Evolutionary conservation across 139 green algal species (phyloP).

Genomic region (Coccomyxa sp.): DNA sequence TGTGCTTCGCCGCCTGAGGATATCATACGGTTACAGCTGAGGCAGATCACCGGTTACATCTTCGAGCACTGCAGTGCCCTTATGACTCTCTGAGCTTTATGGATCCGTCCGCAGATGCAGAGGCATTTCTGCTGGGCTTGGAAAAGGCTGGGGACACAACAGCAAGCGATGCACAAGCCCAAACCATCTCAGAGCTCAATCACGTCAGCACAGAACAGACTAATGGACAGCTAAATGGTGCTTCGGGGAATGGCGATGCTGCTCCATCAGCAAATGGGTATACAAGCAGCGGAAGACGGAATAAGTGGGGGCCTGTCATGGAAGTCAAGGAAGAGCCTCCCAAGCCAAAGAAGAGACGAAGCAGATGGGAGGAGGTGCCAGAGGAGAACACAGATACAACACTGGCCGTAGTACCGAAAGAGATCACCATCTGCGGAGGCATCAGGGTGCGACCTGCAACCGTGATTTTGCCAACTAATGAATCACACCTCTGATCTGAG

Average conservation of each 20-base stretch:
- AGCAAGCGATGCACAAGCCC: neutral
- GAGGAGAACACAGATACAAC: neutral
- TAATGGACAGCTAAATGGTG: neutral
- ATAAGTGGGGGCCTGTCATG: neutral
- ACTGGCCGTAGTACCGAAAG: conserved; percentile 12
- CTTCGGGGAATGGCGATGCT: neutral
- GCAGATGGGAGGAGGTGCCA: conserved; percentile 14
- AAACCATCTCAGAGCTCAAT: neutral
- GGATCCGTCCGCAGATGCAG: neutral
- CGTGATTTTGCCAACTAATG: neutral
- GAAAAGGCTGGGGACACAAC: neutral
- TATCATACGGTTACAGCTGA: too few species aligned
- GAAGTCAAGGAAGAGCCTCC: neutral
- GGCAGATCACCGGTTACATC: too few species aligned
- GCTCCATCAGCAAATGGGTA: neutral
- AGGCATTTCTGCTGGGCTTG: neutral
- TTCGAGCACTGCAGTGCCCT: too few species aligned
- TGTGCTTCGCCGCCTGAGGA: too few species aligned
- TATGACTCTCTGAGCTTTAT: too few species aligned
- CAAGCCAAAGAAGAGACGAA: conserved; percentile 23
- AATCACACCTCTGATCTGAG: too few species aligned
- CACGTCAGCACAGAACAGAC: neutral
- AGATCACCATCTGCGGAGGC: conserved; percentile 25
- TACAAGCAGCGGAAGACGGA: neutral
- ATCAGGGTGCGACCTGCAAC: conserved; percentile 22